These are phyloP conservation scores for Trichophyton equinum DNA, from an alignment of 2,329 filamentous ascomycete genomes.

Conservation along the genomic window DNA sequence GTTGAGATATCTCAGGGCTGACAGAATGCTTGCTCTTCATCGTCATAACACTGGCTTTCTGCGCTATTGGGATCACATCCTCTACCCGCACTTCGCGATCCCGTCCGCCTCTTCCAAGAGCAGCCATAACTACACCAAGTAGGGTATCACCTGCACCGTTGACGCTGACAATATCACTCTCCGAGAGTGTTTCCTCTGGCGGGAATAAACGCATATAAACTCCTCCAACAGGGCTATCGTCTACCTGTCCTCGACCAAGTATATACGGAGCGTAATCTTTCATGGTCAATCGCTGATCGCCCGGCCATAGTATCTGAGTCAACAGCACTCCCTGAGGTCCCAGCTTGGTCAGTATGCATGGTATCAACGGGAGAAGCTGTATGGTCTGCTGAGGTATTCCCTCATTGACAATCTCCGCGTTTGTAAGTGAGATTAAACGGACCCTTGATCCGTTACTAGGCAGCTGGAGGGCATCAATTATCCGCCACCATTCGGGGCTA, in stretches of 20 bases:
- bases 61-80: constrained; percentile 63
- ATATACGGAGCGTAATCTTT: constrained; percentile 56
- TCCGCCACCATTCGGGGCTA: constrained; percentile 58
- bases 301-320: constrained; percentile 54
- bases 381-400: constrained; percentile 75
- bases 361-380: constrained; percentile 78
- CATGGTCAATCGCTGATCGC: constrained; percentile 54
- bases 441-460: constrained; percentile 56
- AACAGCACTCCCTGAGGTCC: constrained; percentile 64
- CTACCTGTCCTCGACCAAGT: constrained; percentile 45
- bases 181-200: constrained; percentile 47
- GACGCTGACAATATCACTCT: constrained; percentile 64
- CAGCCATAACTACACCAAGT: constrained; percentile 70
- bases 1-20: constrained; percentile 21
- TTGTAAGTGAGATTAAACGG: constrained; percentile 57
- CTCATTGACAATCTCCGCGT: constrained; percentile 54
- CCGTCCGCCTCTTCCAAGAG: constrained; percentile 46
- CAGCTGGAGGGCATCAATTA: constrained; percentile 70
- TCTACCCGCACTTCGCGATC: constrained; percentile 38
- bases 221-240: constrained; percentile 47
- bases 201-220: constrained; percentile 73
- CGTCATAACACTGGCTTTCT: constrained; percentile 67
- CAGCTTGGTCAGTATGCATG: constrained; percentile 72
- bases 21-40: constrained; percentile 66
- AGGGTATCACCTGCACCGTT: constrained; percentile 95